These are phyloP conservation scores for Metschnikowia peoriensis DNA, from an alignment of 805 yeast genomes.

Conservation along the genomic window DNA sequence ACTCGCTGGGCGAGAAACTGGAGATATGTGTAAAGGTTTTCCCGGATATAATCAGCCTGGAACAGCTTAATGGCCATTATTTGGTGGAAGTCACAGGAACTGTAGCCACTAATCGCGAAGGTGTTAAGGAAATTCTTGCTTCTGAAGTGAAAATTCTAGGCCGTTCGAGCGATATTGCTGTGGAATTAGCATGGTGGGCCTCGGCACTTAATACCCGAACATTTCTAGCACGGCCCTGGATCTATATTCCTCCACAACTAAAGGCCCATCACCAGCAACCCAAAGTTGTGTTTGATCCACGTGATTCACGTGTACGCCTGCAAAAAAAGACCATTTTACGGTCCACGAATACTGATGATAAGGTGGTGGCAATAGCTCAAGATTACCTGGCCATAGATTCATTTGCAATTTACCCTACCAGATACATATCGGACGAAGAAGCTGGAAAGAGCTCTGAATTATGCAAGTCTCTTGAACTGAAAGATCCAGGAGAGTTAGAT, in stretches of 20 bases:
- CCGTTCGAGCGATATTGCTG: conserved; percentile 15
- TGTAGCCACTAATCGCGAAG: conserved; percentile 10
- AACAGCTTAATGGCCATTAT: conserved; percentile 21
- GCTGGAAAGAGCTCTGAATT: no score
- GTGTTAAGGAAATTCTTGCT: conserved; percentile 10
- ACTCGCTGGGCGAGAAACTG: conserved; percentile 32
- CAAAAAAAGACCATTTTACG: conserved; percentile 54
- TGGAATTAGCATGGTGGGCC: conserved; percentile 32
- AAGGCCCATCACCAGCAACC: conserved; percentile 13
- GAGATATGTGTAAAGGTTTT: conserved; percentile 23
- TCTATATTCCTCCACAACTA: conserved; percentile 7
- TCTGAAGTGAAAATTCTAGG: conserved; percentile 17
- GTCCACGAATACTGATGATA: not conserved
- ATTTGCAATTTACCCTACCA: not conserved
- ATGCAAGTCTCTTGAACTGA: no score
- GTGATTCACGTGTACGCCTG: conserved; percentile 74
- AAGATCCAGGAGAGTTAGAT: no score
- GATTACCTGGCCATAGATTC: not conserved
- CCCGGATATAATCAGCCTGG: conserved; percentile 15
- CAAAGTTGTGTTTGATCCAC: conserved; percentile 75
- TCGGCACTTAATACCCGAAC: conserved; percentile 21
- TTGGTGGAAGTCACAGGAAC: conserved; percentile 27
- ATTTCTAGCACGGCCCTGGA: conserved; percentile 28
- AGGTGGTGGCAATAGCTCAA: not conserved
- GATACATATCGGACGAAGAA: no score